Evolutionary conservation across 371 early-diverging fungal genomes (phyloP), one percentile per base, ranked within the genome.

Genomic region (Globomyces sp.): DNA sequence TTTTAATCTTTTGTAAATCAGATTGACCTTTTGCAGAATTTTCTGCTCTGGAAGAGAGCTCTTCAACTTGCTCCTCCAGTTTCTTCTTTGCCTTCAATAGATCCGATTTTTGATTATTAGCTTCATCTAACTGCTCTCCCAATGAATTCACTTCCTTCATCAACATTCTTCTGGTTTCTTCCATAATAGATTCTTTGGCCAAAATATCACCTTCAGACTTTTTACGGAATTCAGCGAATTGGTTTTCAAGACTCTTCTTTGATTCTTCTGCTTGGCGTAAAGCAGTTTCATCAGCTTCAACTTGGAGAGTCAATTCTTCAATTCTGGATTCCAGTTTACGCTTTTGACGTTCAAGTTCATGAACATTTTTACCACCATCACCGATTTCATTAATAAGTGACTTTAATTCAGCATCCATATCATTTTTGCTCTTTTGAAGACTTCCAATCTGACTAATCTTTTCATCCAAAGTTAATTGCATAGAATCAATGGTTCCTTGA

Each of bases 321-420:
- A 90, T 71, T 41, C 77, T 74, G 9, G 74, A 63, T 68, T 90
- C 89, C 10, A 90, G 79, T 34, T 80, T 72, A 9, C 85, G 81
- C 65, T 85, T 84, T 4, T 80, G 63, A 64, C 87, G 86, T 67
- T 90, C 89, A 41, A 91, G 81, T 57, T 90, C 91, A 65, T 90
- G 89, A 8, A 86, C 71, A 64, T 86, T 89, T 69, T 84, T 81
- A 43, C 90, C 90, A 13, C 86, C 89, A 53, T 89, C 89, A 45
- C 91, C 91, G 55, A 91, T 86, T 68, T 91, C 90, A 68, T 88
- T 83, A 64, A 90, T 86, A n/a, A 92, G 73, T 36, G 79, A 76
- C 39, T 86, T 81, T 37, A 92, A 81, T 66, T 89, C 91, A 48
- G 76, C 71, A 65, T 91, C 92, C 3, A 91, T 78, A 58, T 88